These are phyloP conservation scores for Pythium phragmiticola DNA, from an alignment of 352 stramenopile genomes.

Conservation along the genomic window DNA sequence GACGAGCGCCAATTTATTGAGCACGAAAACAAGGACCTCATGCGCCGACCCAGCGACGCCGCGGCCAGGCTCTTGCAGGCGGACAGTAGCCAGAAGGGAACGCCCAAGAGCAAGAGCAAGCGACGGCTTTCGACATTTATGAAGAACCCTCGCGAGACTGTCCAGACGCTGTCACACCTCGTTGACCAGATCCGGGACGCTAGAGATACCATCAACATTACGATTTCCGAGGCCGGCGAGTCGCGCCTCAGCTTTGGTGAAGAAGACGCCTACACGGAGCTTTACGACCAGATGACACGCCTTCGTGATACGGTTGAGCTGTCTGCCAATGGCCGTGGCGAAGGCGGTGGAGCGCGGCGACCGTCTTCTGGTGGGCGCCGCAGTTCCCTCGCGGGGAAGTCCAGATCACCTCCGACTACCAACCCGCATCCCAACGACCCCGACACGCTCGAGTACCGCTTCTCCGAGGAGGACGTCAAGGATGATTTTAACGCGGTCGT, in stretches of 20 bases:
- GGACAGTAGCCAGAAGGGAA: constrained; percentile 20
- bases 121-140: constrained; percentile 34
- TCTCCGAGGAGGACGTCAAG: constrained; percentile 22
- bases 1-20: constrained; percentile 65
- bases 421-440: constrained; percentile 4
- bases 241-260: constrained; percentile 31
- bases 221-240: constrained; percentile 58
- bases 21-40: constrained; percentile 47
- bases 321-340: not conserved
- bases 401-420: not conserved
- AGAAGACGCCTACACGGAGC: constrained; percentile 47
- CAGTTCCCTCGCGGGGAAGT: not conserved
- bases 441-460: constrained; percentile 20
- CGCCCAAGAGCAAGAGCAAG: constrained; percentile 18
- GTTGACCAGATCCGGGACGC: constrained; percentile 66
- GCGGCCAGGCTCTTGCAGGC: constrained; percentile 20
- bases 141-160: constrained; percentile 44
- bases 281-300: constrained; percentile 52
- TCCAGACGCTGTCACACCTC: constrained; percentile 53
- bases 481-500: constrained; percentile 61
- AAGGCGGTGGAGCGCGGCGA: not conserved
- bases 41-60: constrained; percentile 41
- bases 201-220: constrained; percentile 66
- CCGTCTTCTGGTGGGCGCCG: constrained; percentile 9
- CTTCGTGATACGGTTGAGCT: constrained; percentile 49